phyloP scores from a whole-genome alignment of 208 protist genomes.

The Trypanosoma melophagium region DNA sequence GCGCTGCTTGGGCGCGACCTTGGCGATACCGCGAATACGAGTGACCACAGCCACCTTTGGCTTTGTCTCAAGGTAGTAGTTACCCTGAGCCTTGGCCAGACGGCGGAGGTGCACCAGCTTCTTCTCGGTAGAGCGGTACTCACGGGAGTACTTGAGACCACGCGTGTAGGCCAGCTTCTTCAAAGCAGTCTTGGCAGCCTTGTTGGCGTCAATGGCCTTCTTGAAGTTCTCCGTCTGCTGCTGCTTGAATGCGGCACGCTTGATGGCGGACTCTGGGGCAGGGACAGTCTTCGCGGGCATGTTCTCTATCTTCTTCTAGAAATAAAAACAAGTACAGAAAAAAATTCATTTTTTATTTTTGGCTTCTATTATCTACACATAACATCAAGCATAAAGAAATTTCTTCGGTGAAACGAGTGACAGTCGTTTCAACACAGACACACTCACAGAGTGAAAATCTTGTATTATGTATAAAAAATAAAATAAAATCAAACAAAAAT shows the following conservation, averaged over 20 bases:
- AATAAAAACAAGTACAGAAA: not conserved
- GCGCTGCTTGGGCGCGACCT: conserved; percentile 95
- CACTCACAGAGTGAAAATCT: not conserved
- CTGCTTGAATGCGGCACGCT: conserved; percentile 90
- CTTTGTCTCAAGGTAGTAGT: conserved; percentile 98
- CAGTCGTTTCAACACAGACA: no score
- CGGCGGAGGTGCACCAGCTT: conserved; percentile 83
- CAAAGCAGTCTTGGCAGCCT: conserved; percentile 62
- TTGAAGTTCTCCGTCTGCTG: conserved; percentile 90
- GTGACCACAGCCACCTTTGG: conserved; percentile 99
- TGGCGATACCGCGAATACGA: conserved; percentile 99
- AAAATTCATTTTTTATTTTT: not conserved
- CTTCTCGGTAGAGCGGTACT: conserved; percentile 94
- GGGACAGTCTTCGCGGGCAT: conserved; percentile 79
- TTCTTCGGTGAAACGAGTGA: no score
- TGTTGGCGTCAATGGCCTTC: conserved; percentile 73
- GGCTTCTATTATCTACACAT: no score
- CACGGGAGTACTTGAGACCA: conserved; percentile 92
- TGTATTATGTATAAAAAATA: conserved; percentile 3
- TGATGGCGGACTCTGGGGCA: conserved; percentile 86
- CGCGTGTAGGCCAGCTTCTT: conserved; percentile 76
- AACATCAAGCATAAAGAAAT: no score
- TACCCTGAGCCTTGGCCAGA: conserved; percentile 89
- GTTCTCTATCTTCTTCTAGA: conserved; percentile 14
- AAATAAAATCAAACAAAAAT: conserved; percentile 4